Base-by-base conservation (phyloP, 176 grass and related monocot genomes). In the Rhynchospora tenuis region DNA sequence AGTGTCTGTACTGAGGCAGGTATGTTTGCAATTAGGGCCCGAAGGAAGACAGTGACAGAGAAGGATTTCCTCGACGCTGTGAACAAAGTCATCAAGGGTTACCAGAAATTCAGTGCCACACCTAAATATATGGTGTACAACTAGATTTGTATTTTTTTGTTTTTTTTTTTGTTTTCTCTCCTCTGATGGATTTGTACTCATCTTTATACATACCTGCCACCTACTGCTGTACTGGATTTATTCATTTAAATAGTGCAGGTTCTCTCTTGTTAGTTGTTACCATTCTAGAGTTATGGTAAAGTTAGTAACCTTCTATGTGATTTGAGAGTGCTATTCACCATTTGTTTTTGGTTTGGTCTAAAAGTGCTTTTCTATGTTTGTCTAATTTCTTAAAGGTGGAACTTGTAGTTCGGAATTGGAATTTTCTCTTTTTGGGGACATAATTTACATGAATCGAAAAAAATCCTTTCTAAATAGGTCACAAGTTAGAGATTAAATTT, bases 91-190 rank as follows among this genome's bases (percentile, higher is more conserved):
- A 97, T 97, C 1, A 97, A 97, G 64, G 94, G 94, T 4, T 97
- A 97, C 3, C 94, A 97, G 88, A 97, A 97, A 7, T 97, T 97
- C 10, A 97, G 92, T 6, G 94, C 94, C 0, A 97, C 94, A 15
- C 94, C 94, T 0, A 94, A 92, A 29, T 97, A 97, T 16, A 97
- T 97, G 94, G 92, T 94, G 67, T 97, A 97, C 27, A 97, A 97
- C 59, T 97, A 86, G 83, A 79, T 54, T 82, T 82, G n/a, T 22
- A 13, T 56, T 66, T 2, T 80, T 81, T 82, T 19, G 15, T 26
- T 54, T 22, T 20, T 56, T 66, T 2, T 80, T 81, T 82, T 19
- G 15, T 26, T 54, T 80, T 19, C 29, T 67, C 44, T 31, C 45
- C 50, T 61, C 78, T 75, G 22, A 31, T 45, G 76, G 78, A 83